Base-by-base conservation (phyloP, 1,139 yeast species). In the Protomyces inundatus region DNA sequence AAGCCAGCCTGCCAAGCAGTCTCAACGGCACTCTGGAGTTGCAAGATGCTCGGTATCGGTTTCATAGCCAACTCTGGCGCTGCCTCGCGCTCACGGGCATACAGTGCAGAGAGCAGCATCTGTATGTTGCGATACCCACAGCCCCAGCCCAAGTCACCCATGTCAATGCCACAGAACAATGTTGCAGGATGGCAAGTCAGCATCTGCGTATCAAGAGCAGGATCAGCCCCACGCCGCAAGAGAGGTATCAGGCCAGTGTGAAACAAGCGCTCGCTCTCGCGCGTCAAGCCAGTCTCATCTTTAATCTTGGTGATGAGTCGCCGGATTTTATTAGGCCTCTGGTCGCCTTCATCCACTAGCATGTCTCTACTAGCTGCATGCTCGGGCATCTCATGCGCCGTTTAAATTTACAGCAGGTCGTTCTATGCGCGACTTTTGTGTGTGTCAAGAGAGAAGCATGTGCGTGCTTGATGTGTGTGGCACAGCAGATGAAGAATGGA, bases 81-180 rank as follows among this genome's bases (percentile, higher is more conserved):
- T 5, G 9, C 32, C 10, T 14, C 10, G n/a, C 14, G 10, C 35
- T 16, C 7, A 6, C 30, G 10, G 14, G 45, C 42, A n/a, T 42
- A n/a, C 6, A 64, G 40, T 16, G 45, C 45, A 3, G 66, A 63
- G n/a, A 64, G 34, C n/a, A 64, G 51, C 51, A 39, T 54, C 53
- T 61, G 65, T 3, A 53, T 53, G 51, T 64, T 64, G 39, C 66
- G 66, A 32, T 53, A 64, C 14, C 65, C 66, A 48, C 66, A 64
- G 40, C 66, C 66, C 66, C 66, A 64, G 12, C 66, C 66, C 4
- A 45, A 40, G 23, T 64, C 66, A 10, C 32, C 32, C 56, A 51
- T 37, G 37, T 40, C 53, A 6, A 50, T 58, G 33, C 33, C 46
- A 35, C 51, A 58, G 23, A 35, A 48, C 4, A 45, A 4, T 9